Percentiles rank a stretch among this genome's conserved stretches.
Evolutionary conservation across 2,329 filamentous ascomycete genomes (phyloP).

Genomic region (Chrysoporthe austroafricana): DNA sequence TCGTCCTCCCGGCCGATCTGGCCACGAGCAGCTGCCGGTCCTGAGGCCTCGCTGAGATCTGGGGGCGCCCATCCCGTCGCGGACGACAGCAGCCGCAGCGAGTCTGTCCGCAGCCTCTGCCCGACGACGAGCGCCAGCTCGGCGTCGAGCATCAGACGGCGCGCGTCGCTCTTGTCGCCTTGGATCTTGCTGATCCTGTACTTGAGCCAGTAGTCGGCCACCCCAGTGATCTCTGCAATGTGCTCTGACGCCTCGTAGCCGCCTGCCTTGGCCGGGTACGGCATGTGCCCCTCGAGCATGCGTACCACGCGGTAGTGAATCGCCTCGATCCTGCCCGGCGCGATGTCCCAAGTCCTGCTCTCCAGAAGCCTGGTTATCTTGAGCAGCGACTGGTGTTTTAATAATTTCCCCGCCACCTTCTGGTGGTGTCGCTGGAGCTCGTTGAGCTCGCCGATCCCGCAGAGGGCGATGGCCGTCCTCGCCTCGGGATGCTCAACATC

Average conservation of each 20-base stretch:
- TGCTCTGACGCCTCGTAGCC: constrained; percentile 11
- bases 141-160: constrained; percentile 6
- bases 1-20: background rate
- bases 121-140: constrained; percentile 17
- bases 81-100: background rate
- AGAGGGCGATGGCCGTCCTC: background rate
- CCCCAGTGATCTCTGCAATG: constrained; percentile 1
- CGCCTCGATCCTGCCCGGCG: background rate
- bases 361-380: constrained; percentile 15
- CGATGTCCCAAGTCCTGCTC: constrained; percentile 21
- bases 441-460: constrained; percentile 8
- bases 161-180: constrained; percentile 12
- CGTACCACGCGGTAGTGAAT: background rate
- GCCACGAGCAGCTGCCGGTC: background rate
- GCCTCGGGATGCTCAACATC: background rate
- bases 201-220: constrained; percentile 20
- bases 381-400: constrained; percentile 27
- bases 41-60: background rate
- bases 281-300: constrained; percentile 10
- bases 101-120: background rate
- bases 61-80: background rate
- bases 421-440: constrained; percentile 1
- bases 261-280: constrained; percentile 5
- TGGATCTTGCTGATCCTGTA: constrained; percentile 24
- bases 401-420: constrained; percentile 11